Evolutionary conservation across 768 basidiomycete species (phyloP), one percentile per base, ranked within the genome.

Genomic region (Trametes punicea): DNA sequence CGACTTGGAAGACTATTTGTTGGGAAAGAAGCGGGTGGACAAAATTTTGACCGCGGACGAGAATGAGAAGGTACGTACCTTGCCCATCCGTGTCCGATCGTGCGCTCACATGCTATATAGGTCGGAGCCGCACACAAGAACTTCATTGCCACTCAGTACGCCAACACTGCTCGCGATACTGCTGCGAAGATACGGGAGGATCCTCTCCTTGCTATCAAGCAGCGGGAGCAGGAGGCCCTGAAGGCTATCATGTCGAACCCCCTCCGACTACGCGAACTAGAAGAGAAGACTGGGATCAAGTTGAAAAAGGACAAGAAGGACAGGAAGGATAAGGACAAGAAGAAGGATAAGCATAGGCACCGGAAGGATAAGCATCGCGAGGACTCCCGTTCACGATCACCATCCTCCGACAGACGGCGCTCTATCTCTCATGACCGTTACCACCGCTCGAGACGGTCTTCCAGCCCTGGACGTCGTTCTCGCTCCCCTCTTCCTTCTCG

Each of bases 1-100:
- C 64, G 96, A 98, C 59, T 71, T 98, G 62, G 97, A 99, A 75
- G 93, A 95, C 64, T 99, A 99, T 70, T 75, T 99, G 1, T 79
- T 99, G 27, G 97, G 97, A 23, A 98, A 98, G 82, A 97, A 95
- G 75, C 77, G 97, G 57, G 96, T 99, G 1, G 97, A 99, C 70
- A 94, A 98, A 74, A 90, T 97, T 27, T 71, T 99, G 63, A 92
- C 84, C 23, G 93, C 84, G 25, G 90, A 93, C 65, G 95, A 98
- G 65, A 88, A 95, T 67, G 93, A 89, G 62, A 94, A 91, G 81
- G 87, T 85, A 60, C 41, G 74, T 65, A 30, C 7, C 18, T 9
- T 18, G 10, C 29, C n/a, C 34, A 18, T 41, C n/a, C 3, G 3
- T 23, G 47, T 23, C 36, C 41, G 23, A 5, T 34, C 31, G 13